A percentile compares a stretch with the other conserved stretches of the same genome.
Conservation (phyloP, 148 eudicot species). For the Camellia lanceoleosa region DNA sequence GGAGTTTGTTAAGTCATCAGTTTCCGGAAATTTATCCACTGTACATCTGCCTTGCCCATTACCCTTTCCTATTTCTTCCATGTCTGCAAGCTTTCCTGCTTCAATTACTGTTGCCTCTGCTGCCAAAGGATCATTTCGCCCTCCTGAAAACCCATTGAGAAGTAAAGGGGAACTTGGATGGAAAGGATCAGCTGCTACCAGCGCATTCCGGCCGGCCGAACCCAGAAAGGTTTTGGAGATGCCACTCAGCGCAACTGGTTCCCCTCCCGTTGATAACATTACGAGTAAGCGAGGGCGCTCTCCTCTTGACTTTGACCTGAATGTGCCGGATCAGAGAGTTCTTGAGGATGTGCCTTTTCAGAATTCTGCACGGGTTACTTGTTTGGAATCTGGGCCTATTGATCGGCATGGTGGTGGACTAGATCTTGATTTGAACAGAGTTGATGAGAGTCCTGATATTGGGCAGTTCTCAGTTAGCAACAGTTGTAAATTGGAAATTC, state of each 20-base stretch:
- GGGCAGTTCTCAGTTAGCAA: slow-evolving; percentile 39
- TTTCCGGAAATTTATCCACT: slow-evolving; percentile 12
- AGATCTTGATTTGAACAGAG: slow-evolving; percentile 78
- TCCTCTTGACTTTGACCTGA: slow-evolving; percentile 76
- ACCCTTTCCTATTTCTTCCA: slow-evolving; percentile 23
- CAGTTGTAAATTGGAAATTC: slow-evolving; percentile 31
- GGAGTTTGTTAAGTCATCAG: slow-evolving; percentile 19
- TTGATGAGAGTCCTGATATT: slow-evolving; percentile 57
- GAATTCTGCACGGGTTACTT: slow-evolving; percentile 21
- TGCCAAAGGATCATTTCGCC: slow-evolving; percentile 69
- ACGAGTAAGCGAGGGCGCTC: slow-evolving; percentile 42
- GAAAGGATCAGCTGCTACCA: slow-evolving; percentile 94
- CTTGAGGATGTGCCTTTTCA: slow-evolving; percentile 49
- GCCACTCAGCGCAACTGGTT: slow-evolving; percentile 20
- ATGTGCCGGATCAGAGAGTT: slow-evolving; percentile 73
- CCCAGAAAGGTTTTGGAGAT: slow-evolving; percentile 55
- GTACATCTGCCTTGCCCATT: slow-evolving; percentile 22
- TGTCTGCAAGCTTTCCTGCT: slow-evolving; percentile 18
- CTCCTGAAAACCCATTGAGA: slow-evolving; percentile 60
- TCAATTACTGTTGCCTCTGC: slow-evolving; percentile 53
- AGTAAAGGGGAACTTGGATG: slow-evolving; percentile 67
- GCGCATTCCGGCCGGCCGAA: slow-evolving; percentile 95
- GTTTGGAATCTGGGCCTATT: slow-evolving; percentile 20
- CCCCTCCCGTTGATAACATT: slow-evolving; percentile 29
- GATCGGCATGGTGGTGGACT: slow-evolving; percentile 43